Evolutionary conservation across 2,329 filamentous ascomycete genomes (phyloP), one percentile per base, ranked within the genome.

Genomic region (Tolypocladium capitatum): DNA sequence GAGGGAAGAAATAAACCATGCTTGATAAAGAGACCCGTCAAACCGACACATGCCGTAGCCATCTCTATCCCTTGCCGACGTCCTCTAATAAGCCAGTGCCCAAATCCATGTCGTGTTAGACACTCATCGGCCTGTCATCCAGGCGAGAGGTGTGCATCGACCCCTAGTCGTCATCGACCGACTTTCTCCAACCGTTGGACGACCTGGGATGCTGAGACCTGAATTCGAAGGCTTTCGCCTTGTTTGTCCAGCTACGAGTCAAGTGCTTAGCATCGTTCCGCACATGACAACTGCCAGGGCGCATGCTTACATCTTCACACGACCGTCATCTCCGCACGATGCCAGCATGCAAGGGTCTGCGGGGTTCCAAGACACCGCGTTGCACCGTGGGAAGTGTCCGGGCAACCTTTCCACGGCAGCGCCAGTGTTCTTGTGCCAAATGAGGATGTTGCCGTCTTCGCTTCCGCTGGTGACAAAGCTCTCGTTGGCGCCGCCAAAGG

Each of bases 381-480:
- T 97, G 53, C 92, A 91, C 32, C 88, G 83, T 13, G 77, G 75
- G 7, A 71, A 69, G 57, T 97, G 91, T 0, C 82, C 90, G 31
- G 80, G 75, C 3, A 97, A 70, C 43, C 78, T 82, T 59, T 89
- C 86, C 6, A 98, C 80, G 1, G 84, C 73, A 6, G 76, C 72
- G 6, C 87, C 88, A 33, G 84, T 87, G 48, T 82, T 83, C 63
- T 88, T 92, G 63, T 95, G 86, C 88, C 90, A 97, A 51, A 98
- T 86, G 61, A 88, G 84, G 38, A 97, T 76, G 48, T 76, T 74
- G 2, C 80, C 80, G 52, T 81, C 78, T 75, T 96, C 89, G 58
- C 89, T 95, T 11, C 92, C 92, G 58, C 86, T 91, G 28, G 94
- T 74, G 10, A 97, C 84, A 63, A 96, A 96, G 61, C 84, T 90